These are phyloP conservation scores for Daldinia eschscholtzii DNA, from an alignment of 2,329 filamentous ascomycete species.

Conservation along the genomic window DNA sequence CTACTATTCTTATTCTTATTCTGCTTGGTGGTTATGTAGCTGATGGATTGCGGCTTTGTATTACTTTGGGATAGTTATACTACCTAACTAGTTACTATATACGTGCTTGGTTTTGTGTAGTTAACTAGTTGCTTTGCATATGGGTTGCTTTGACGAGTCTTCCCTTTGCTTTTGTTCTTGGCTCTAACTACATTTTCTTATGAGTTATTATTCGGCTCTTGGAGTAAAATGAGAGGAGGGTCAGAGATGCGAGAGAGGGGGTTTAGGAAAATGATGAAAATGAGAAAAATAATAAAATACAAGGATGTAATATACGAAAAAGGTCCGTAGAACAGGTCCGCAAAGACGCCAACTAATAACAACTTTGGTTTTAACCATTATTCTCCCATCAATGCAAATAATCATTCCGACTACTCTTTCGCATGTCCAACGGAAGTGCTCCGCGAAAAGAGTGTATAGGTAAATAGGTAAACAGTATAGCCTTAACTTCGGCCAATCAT, in stretches of 20 bases:
- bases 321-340: conserved; percentile 14
- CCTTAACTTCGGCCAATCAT: conserved; percentile 42
- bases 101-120: not conserved
- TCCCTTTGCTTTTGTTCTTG: not conserved
- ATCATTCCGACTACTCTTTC: conserved; percentile 37
- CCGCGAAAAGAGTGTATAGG: conserved; percentile 37
- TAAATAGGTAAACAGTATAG: conserved; percentile 41
- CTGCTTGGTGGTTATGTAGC: not conserved
- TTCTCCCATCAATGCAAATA: conserved; percentile 31
- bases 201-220: not conserved
- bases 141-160: not conserved
- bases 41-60: not conserved
- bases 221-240: not conserved
- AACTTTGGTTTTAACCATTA: conserved; percentile 33
- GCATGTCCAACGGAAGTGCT: conserved; percentile 39
- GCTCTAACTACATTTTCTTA: not conserved
- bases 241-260: not conserved
- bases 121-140: not conserved
- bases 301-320: conserved; percentile 24
- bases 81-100: not conserved
- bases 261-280: conserved; percentile 4
- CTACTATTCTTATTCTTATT: not conserved
- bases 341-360: conserved; percentile 31
- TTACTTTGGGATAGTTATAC: not conserved
- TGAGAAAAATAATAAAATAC: not conserved